Conservation (phyloP, 2,329 filamentous ascomycete species). For the Thielaviopsis ethacetica region DNA sequence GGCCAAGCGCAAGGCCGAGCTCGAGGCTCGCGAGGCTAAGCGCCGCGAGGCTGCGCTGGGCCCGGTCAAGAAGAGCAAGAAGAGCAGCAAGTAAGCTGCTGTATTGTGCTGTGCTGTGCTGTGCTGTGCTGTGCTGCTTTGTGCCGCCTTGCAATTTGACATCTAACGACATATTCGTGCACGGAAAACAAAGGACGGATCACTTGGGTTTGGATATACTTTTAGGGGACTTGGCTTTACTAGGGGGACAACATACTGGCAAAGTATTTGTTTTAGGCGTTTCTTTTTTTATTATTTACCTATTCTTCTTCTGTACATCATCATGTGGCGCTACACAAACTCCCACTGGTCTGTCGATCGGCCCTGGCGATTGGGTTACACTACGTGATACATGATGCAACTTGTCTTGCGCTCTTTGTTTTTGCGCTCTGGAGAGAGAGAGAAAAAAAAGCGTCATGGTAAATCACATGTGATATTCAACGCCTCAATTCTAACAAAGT, state of each 20-base stretch:
- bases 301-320: too few species aligned
- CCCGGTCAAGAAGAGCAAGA: constrained; percentile 31
- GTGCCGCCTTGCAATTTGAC: too few species aligned
- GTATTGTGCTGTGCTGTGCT: neutral
- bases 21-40: constrained; percentile 40
- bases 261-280: neutral
- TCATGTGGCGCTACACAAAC: too few species aligned
- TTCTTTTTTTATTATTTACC: neutral
- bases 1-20: constrained; percentile 30
- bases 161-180: too few species aligned
- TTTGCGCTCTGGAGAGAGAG: too few species aligned
- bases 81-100: neutral
- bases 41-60: constrained; percentile 35
- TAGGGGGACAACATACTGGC: neutral
- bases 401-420: neutral
- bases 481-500: too few species aligned
- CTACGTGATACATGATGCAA: neutral
- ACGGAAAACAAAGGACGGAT: neutral
- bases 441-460: neutral
- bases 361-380: neutral
- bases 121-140: neutral
- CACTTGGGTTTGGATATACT: neutral
- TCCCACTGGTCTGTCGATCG: neutral
- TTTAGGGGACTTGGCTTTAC: neutral
- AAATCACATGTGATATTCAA: too few species aligned